phyloP scores from a whole-genome alignment of 129 eudicot species.

The Chrysanthemum makinoi region DNA sequence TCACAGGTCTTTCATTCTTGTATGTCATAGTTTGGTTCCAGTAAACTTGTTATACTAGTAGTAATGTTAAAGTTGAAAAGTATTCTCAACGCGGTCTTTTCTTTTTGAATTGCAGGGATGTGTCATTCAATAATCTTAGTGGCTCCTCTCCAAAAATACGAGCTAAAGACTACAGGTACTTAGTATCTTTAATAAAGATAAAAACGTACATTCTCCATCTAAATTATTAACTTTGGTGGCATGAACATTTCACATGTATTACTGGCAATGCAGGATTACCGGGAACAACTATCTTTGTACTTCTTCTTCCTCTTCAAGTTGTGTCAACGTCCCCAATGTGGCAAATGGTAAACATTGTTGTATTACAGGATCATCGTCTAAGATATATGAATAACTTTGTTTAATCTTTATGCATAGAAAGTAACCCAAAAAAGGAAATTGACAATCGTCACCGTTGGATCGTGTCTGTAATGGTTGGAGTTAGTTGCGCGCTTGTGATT shows the following conservation, averaged over 20 bases:
- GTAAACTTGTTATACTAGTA: too few species aligned
- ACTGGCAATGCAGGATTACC: conserved; percentile 49
- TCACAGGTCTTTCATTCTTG: conserved; percentile 97
- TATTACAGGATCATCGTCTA: background rate
- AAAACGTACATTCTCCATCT: too few species aligned
- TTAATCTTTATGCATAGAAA: conserved; percentile 37
- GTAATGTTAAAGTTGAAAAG: too few species aligned
- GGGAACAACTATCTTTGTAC: conserved; percentile 86
- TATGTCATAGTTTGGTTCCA: conserved; percentile 39
- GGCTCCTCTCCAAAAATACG: conserved; percentile 79
- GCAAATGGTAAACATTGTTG: conserved; percentile 48
- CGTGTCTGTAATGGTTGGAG: conserved; percentile 62
- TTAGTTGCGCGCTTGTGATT: conserved; percentile 66
- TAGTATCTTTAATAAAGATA: background rate
- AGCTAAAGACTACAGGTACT: conserved; percentile 85
- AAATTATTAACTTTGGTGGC: background rate
- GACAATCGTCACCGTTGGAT: conserved; percentile 49
- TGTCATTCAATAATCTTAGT: conserved; percentile 82
- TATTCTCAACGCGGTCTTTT: too few species aligned
- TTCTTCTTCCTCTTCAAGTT: conserved; percentile 56
- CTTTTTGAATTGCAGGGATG: conserved; percentile 54
- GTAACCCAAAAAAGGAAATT: conserved; percentile 34
- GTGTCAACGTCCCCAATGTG: conserved; percentile 49
- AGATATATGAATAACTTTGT: background rate
- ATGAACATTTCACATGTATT: conserved; percentile 4